Conservation (phyloP, 2,329 filamentous ascomycete species). For the Diaporthe australafricana region DNA sequence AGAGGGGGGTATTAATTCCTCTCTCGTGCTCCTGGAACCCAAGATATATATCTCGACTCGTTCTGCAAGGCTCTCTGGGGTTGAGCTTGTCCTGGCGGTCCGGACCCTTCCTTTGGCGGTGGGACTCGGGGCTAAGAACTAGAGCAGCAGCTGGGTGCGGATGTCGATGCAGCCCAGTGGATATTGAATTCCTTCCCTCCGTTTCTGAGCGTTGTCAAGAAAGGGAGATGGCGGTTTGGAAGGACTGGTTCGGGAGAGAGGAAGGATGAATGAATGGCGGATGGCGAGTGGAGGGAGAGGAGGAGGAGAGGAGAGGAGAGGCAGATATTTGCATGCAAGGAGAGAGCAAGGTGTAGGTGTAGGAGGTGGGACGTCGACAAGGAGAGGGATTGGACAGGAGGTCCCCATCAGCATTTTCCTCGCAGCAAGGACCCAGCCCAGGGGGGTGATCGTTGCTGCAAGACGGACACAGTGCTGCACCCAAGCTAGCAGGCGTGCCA, state of each 20-base stretch:
- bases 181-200: slow-evolving; percentile 49
- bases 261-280: slow-evolving; percentile 58
- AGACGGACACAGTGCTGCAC: slow-evolving; percentile 31
- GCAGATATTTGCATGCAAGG: slow-evolving; percentile 60
- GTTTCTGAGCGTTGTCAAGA: slow-evolving; percentile 45
- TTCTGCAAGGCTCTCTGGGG: slow-evolving; percentile 39
- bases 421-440: slow-evolving; percentile 29
- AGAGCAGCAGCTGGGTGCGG: slow-evolving; percentile 29
- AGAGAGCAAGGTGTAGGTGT: slow-evolving; percentile 62
- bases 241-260: slow-evolving; percentile 62
- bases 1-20: slow-evolving; percentile 35
- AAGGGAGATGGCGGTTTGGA: slow-evolving; percentile 52
- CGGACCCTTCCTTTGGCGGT: slow-evolving; percentile 41
- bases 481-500: slow-evolving; percentile 28
- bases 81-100: slow-evolving; percentile 34
- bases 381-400: slow-evolving; percentile 37
- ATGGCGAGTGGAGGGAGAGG: slow-evolving; percentile 51
- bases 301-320: slow-evolving; percentile 50
- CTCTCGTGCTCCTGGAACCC: slow-evolving; percentile 27
- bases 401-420: slow-evolving; percentile 32
- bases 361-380: slow-evolving; percentile 37
- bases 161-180: slow-evolving; percentile 39
- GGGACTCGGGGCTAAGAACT: slow-evolving; percentile 40
- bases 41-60: slow-evolving; percentile 32
- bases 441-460: slow-evolving; percentile 19